These are phyloP conservation scores for Mortierella antarctica DNA, from an alignment of 192 early-diverging fungal species.

Conservation along the genomic window DNA sequence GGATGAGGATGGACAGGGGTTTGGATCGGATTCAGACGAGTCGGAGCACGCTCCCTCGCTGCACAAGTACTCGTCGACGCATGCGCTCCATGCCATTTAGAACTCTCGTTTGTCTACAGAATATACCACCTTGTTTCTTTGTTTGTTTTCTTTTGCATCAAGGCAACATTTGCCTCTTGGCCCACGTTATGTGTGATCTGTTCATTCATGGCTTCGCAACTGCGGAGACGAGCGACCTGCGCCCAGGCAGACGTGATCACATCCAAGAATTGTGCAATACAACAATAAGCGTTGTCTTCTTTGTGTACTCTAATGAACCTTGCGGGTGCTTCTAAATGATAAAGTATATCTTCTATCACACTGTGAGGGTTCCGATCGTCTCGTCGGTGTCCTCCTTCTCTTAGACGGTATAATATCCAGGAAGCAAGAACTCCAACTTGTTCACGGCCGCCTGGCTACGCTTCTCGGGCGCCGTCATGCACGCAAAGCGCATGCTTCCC, in stretches of 20 bases:
- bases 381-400: neutral
- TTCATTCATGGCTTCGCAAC: too few relatives aligned
- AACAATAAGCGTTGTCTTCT: too few relatives aligned
- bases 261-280: too few relatives aligned
- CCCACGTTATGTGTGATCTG: too few relatives aligned
- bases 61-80: conserved; percentile 2
- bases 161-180: too few relatives aligned
- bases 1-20: neutral
- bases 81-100: conserved; percentile 5
- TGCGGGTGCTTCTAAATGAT: too few relatives aligned
- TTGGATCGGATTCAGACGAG: conserved; percentile 1
- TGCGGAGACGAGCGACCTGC: too few relatives aligned
- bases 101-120: neutral
- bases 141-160: too few relatives aligned
- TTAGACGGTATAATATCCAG: conserved; percentile 72
- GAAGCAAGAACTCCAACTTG: conserved; percentile 88
- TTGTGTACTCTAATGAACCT: too few relatives aligned
- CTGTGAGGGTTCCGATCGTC: neutral
- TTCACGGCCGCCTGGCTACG: conserved; percentile 72
- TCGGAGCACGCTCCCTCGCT: neutral
- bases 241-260: too few relatives aligned
- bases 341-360: neutral
- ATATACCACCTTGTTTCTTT: too few relatives aligned
- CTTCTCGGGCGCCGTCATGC: conserved; percentile 85
- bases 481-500: conserved; percentile 85